Conservation (phyloP, 2,329 filamentous ascomycete species). For the Colletotrichum sp. region DNA sequence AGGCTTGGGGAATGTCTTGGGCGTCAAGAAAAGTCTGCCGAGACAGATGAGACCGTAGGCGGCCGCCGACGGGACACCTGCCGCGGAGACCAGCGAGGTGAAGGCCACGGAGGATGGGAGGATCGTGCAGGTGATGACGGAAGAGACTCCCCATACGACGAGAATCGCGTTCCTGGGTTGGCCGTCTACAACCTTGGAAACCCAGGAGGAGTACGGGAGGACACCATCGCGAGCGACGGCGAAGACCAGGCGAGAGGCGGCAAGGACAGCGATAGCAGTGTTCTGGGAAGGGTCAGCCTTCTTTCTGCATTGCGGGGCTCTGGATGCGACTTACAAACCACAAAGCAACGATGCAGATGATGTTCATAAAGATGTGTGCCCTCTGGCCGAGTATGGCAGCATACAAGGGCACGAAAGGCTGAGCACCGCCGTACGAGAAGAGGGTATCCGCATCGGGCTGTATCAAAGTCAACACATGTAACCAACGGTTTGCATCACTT, state of each 20-base stretch:
- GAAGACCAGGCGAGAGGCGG: conserved; percentile 65
- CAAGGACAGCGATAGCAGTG: conserved; percentile 62
- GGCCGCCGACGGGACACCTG: conserved; percentile 55
- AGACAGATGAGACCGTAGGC: conserved; percentile 57
- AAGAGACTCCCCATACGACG: conserved; percentile 58
- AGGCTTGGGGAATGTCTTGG: conserved; percentile 49
- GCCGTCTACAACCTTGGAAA: conserved; percentile 56
- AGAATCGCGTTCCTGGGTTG: conserved; percentile 65
- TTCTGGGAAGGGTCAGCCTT: conserved; percentile 38
- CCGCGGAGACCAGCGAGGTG: conserved; percentile 56
- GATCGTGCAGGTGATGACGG: conserved; percentile 62
- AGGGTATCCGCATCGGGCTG: conserved; percentile 56
- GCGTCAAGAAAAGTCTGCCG: conserved; percentile 49
- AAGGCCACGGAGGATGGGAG: conserved; percentile 58
- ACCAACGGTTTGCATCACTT: background rate
- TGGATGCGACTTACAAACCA: conserved; percentile 48
- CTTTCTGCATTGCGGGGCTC: background rate
- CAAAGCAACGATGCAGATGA: conserved; percentile 55
- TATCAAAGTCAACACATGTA: background rate
- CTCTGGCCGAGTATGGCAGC: conserved; percentile 58
- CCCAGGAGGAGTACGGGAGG: conserved; percentile 62
- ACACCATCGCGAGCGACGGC: conserved; percentile 66
- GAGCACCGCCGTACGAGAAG: conserved; percentile 57
- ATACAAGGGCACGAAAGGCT: conserved; percentile 64
- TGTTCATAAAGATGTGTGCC: conserved; percentile 65